Conservation (phyloP, 495 filamentous ascomycete species). For the Xylaria curta region DNA sequence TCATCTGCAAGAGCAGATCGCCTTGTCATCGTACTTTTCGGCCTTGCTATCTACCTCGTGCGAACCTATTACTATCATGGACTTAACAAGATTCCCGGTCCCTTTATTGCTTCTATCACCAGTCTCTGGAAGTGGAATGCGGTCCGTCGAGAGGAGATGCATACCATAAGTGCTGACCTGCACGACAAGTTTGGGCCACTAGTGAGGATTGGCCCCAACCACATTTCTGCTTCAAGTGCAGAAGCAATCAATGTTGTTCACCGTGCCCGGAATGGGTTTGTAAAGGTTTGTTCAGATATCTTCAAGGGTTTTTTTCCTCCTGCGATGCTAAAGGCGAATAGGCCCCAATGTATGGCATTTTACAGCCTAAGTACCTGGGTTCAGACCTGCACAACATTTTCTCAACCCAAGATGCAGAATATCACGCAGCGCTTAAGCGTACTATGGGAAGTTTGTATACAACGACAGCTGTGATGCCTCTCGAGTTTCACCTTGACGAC, state of each 20-base stretch:
- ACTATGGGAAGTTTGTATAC: constrained; percentile 29
- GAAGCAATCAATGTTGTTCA: constrained; percentile 30
- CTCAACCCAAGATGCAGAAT: constrained; percentile 17
- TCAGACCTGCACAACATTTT: constrained; percentile 12
- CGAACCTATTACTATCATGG: constrained; percentile 3
- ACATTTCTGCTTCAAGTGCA: constrained; percentile 34
- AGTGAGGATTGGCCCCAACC: constrained; percentile 40
- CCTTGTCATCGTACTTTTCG: background rate
- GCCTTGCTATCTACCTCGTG: constrained; percentile 1
- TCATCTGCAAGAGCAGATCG: constrained; percentile 13
- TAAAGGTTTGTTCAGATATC: background rate
- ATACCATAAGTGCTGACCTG: constrained; percentile 13
- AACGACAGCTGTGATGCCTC: constrained; percentile 34
- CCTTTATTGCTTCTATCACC: constrained; percentile 11
- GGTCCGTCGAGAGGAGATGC: constrained; percentile 28
- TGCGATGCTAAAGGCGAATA: constrained; percentile 3
- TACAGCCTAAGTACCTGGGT: background rate
- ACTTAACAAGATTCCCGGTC: constrained; percentile 19
- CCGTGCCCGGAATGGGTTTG: constrained; percentile 21
- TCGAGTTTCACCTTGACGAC: constrained; percentile 61
- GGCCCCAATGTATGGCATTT: constrained; percentile 13
- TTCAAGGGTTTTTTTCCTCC: background rate
- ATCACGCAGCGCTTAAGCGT: constrained; percentile 11
- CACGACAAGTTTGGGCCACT: constrained; percentile 33
- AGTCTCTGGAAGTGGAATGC: constrained; percentile 30